These are phyloP conservation scores for Hemerocallis citrina DNA, from an alignment of 106 monocot genomes.

Conservation along the genomic window DNA sequence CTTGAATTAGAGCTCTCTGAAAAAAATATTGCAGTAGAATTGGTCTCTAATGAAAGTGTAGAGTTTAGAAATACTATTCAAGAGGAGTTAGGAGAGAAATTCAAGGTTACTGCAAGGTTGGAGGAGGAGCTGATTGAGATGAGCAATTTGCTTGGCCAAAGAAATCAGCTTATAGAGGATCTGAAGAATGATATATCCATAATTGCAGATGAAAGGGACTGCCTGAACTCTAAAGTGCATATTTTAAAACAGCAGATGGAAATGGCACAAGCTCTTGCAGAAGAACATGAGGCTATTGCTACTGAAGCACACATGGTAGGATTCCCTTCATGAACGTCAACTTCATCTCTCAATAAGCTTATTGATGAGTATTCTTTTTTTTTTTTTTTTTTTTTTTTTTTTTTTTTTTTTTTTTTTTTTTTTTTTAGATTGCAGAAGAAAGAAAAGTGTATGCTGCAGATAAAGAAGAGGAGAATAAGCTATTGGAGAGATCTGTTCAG, in stretches of 20 bases:
- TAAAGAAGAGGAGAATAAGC: conserved; percentile 83
- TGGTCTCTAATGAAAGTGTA: conserved; percentile 37
- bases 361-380: background rate
- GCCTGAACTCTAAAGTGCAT: conserved; percentile 24
- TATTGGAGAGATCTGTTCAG: conserved; percentile 82
- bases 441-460: conserved; percentile 55
- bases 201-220: conserved; percentile 32
- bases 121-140: conserved; percentile 44
- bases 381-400: background rate
- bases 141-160: conserved; percentile 33
- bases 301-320: conserved; percentile 68
- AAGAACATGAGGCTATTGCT: conserved; percentile 87
- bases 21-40: conserved; percentile 16
- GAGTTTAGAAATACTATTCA: conserved; percentile 35
- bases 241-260: conserved; percentile 57
- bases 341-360: conserved; percentile 3
- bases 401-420: background rate
- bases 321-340: background rate
- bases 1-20: conserved; percentile 34
- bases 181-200: conserved; percentile 32
- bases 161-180: conserved; percentile 17
- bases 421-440: conserved; percentile 59
- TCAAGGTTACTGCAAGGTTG: conserved; percentile 23
- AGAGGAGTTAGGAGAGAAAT: conserved; percentile 37
- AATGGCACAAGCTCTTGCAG: conserved; percentile 66